A percentile compares a stretch with the other conserved stretches of the same genome.
phyloP scores from a whole-genome alignment of 495 filamentous ascomycete genomes.

The Penicillium desertorum region DNA sequence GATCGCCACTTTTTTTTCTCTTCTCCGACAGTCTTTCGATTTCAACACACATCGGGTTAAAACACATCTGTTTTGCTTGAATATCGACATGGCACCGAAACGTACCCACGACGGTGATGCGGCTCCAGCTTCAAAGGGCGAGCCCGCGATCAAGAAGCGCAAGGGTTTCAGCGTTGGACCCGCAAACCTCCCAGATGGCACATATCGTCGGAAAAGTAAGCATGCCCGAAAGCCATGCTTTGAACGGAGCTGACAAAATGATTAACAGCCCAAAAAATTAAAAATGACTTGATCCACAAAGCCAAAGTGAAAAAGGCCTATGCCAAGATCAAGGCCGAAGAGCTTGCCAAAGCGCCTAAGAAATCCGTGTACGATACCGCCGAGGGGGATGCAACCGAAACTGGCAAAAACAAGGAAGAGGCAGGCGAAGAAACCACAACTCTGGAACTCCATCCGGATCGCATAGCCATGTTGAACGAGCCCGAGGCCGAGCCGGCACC shows the following conservation, averaged over 20 bases:
- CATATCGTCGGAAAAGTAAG: constrained; percentile 84
- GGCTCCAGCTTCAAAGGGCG: constrained; percentile 29
- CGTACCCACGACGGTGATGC: constrained; percentile 54
- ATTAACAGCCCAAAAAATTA: constrained; percentile 81
- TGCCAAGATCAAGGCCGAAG: constrained; percentile 75
- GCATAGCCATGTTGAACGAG: constrained; percentile 64
- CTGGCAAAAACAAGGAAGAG: constrained; percentile 24
- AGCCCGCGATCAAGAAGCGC: constrained; percentile 53
- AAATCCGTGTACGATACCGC: constrained; percentile 38
- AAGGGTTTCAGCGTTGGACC: constrained; percentile 82
- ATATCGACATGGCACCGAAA: constrained; percentile 56
- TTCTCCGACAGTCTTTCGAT: constrained; percentile 8
- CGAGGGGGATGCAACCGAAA: constrained; percentile 23
- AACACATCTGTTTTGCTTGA: not conserved
- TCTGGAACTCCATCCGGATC: constrained; percentile 68
- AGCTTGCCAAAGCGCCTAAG: constrained; percentile 36
- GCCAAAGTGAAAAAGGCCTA: constrained; percentile 94
- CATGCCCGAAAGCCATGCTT: not conserved
- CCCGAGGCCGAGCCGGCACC: constrained; percentile 35
- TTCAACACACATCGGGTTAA: not conserved
- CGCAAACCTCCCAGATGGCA: constrained; percentile 89
- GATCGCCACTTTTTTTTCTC: constrained; percentile 30
- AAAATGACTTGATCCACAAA: constrained; percentile 83
- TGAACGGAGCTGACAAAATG: not conserved
- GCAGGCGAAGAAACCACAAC: constrained; percentile 26